A percentile compares a stretch with the other conserved stretches of the same genome.
These are phyloP conservation scores for Tetratostichococcus sp. DNA, from an alignment of 139 green algal genomes.

Conservation along the genomic window DNA sequence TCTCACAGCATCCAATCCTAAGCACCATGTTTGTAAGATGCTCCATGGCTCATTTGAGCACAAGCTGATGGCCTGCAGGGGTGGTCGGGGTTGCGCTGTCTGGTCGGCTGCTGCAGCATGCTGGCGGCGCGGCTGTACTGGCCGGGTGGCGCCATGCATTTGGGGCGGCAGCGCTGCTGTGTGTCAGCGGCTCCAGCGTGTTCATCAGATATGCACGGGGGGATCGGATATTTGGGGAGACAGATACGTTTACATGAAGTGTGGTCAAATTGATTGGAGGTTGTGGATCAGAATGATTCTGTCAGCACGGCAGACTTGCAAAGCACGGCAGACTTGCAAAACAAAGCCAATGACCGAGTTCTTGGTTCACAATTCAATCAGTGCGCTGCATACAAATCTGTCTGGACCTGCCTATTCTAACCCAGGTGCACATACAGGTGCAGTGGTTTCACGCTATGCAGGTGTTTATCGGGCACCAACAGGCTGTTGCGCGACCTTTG, in stretches of 20 bases:
- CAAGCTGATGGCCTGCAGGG: constrained; percentile 23
- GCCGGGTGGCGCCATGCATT: constrained; percentile 75
- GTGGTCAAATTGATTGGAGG: too few species aligned
- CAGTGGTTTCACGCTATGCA: too few species aligned
- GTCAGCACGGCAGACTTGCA: too few species aligned
- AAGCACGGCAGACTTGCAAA: too few species aligned
- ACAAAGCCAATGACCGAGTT: too few species aligned
- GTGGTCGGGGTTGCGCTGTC: constrained; percentile 91
- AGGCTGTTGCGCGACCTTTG: not conserved
- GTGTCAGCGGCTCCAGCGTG: constrained; percentile 54
- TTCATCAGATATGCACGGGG: constrained; percentile 77
- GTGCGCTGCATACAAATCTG: not conserved
- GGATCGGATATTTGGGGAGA: constrained; percentile 45
- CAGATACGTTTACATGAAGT: not conserved
- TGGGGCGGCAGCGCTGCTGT: constrained; percentile 46
- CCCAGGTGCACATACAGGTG: not conserved
- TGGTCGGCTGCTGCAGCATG: constrained; percentile 77
- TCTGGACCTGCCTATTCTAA: not conserved
- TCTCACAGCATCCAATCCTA: too few species aligned
- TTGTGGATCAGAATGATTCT: too few species aligned
- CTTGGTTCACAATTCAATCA: not conserved
- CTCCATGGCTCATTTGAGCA: not conserved
- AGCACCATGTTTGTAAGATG: too few species aligned
- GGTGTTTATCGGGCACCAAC: not conserved
- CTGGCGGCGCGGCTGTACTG: constrained; percentile 34